Evolutionary conservation across 1,284 basidiomycete genomes (phyloP), one percentile per base, ranked within the genome.

Genomic region (Schizophyllum amplum): DNA sequence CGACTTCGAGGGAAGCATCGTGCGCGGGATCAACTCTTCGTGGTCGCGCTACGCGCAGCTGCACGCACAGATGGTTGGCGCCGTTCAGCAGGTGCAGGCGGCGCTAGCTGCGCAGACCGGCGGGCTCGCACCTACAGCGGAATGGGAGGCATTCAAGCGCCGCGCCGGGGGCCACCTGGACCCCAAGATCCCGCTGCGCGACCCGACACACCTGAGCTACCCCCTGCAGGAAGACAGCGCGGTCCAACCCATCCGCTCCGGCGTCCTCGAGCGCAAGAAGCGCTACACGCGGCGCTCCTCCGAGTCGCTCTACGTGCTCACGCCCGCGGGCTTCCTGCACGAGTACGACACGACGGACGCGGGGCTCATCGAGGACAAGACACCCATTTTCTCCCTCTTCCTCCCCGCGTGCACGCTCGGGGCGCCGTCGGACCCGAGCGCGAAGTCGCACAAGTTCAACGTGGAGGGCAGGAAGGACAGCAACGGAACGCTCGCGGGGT

Each of bases 11-110:
- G 91, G 94, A 67, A 95, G 94, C 60, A 91, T 98, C 65, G 93
- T 98, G 48, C 90, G 92, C 62, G 87, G 92, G 27, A 86, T 98
- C 63, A 94, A 98, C 73, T 94, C 92, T 24, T 93, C 96, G 1
- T 98, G 95, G 95, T 83, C 90, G 62, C 98, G 94, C 1, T 98
- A 92, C 67, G 91, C 96, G 67, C 94, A 98, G 73, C 98, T 95
- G 96, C 88, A 93, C 61, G 82, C 87, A 5, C 90, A 95, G 66
- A 92, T 94, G 80, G 84, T 87, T 27, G 69, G 75, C 53, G 78
- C 87, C 49, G 83, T 94, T 11, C 90, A 94, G 70, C 89, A 93
- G 62, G 87, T 87, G 2, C 95, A 90, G 84, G 79, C 81, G 60
- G 72, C 74, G 17, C 82, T 98, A 59, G 86, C 90, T 51, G 75